Evolutionary conservation across 2,329 filamentous ascomycete species (phyloP).

Genomic region (Sporothrix brunneoviolacea): DNA sequence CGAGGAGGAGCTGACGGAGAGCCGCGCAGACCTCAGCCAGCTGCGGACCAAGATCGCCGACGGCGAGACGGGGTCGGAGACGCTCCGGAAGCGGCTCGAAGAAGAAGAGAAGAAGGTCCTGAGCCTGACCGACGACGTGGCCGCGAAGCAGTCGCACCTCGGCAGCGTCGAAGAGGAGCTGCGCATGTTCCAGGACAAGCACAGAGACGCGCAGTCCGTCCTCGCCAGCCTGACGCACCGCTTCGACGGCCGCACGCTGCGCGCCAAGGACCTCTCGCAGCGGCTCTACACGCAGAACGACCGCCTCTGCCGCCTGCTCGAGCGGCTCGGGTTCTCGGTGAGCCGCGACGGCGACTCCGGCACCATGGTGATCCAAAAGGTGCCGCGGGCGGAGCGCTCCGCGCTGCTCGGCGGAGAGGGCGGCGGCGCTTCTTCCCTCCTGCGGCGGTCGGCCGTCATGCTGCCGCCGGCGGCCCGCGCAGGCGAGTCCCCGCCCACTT

Average conservation of each 20-base stretch:
- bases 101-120: conserved; percentile 68
- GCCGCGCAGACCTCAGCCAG: conserved; percentile 61
- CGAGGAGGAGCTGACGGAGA: conserved; percentile 53
- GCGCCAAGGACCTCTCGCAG: conserved; percentile 77
- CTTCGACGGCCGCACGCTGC: conserved; percentile 62
- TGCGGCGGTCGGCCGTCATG: not conserved
- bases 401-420: conserved; percentile 46
- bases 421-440: not conserved
- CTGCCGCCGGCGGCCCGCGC: not conserved
- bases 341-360: conserved; percentile 63
- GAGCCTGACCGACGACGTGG: conserved; percentile 62
- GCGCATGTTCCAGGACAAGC: conserved; percentile 58
- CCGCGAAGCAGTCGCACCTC: conserved; percentile 64
- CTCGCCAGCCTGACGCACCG: conserved; percentile 46
- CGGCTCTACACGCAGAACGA: conserved; percentile 78
- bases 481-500: not conserved
- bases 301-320: conserved; percentile 72
- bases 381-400: conserved; percentile 53
- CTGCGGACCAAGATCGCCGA: conserved; percentile 69
- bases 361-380: conserved; percentile 71
- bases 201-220: conserved; percentile 47
- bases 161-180: conserved; percentile 72
- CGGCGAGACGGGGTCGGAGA: conserved; percentile 77
- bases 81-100: conserved; percentile 64
- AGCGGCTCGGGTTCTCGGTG: conserved; percentile 79